Conservation (phyloP, 306 rosid species). For the Geum urbanum region DNA sequence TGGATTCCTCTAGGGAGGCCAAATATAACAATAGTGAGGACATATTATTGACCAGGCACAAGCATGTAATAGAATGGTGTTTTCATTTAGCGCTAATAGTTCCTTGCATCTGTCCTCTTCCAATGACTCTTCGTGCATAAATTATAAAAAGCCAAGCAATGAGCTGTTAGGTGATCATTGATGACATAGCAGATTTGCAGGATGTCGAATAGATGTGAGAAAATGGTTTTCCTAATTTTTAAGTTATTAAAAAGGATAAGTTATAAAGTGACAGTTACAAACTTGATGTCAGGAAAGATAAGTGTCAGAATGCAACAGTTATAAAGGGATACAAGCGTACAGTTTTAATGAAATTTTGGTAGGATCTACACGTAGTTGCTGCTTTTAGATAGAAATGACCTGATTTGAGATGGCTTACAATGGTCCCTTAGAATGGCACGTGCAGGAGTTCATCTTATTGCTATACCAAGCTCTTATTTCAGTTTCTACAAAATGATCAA, state of each 20-base stretch:
- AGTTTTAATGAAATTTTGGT: neutral
- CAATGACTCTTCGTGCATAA: neutral
- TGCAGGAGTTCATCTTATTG: neutral
- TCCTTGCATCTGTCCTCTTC: neutral
- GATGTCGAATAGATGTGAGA: slow-evolving; percentile 17
- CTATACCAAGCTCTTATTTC: neutral
- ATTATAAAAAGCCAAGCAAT: neutral
- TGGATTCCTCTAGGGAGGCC: neutral
- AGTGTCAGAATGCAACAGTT: neutral
- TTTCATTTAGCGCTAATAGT: neutral
- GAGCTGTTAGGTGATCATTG: neutral
- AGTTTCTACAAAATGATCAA: neutral
- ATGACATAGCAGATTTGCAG: slow-evolving; percentile 18
- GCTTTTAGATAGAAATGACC: neutral
- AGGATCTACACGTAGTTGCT: neutral
- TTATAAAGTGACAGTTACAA: neutral
- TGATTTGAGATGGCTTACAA: neutral
- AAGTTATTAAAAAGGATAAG: neutral
- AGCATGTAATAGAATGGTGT: neutral
- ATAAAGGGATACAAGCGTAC: neutral
- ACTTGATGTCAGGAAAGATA: slow-evolving; percentile 2
- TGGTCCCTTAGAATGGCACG: neutral
- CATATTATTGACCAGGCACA: neutral
- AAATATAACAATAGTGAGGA: neutral
- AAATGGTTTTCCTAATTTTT: slow-evolving; percentile 6